A percentile compares a stretch with the other conserved stretches of the same genome.
These are phyloP conservation scores for Lathyrus aphaca DNA, from an alignment of 306 rosid genomes.

Conservation along the genomic window DNA sequence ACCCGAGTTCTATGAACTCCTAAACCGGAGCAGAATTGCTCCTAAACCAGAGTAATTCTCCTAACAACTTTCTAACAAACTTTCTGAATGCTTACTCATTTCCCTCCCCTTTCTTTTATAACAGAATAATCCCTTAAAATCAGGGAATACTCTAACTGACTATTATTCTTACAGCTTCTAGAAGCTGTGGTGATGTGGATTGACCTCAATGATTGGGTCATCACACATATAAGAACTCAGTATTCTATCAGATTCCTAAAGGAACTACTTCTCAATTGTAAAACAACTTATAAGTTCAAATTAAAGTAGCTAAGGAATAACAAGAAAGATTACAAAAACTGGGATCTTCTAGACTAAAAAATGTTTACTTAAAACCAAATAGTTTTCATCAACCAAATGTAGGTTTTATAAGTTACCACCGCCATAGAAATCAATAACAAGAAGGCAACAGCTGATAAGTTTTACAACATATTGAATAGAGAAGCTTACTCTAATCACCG, in stretches of 20 bases:
- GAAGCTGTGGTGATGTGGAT: too few species aligned
- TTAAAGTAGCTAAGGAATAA: conserved; percentile 1
- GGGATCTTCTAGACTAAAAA: conserved; percentile 13
- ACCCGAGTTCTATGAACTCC: too few species aligned
- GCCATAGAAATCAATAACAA: conserved; percentile 20
- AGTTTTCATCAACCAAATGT: conserved; percentile 20
- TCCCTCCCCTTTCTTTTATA: too few species aligned
- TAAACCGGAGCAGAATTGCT: too few species aligned
- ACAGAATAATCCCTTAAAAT: too few species aligned
- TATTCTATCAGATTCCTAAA: not conserved
- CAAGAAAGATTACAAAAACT: not conserved
- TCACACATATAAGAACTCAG: too few species aligned
- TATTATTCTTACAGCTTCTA: too few species aligned
- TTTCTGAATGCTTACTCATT: too few species aligned
- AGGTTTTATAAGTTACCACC: conserved; percentile 18
- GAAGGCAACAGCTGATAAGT: conserved; percentile 14
- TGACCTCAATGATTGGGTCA: too few species aligned
- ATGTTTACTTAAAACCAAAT: conserved; percentile 10
- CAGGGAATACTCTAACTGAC: too few species aligned
- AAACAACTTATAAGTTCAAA: conserved; percentile 14
- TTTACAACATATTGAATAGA: conserved; percentile 16
- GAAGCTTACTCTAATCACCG: conserved; percentile 8
- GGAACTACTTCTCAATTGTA: conserved; percentile 30
- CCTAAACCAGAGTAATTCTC: too few species aligned
- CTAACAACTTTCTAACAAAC: too few species aligned